phyloP scores from a whole-genome alignment of 306 rosid species.

The Acacia acuminata region DNA sequence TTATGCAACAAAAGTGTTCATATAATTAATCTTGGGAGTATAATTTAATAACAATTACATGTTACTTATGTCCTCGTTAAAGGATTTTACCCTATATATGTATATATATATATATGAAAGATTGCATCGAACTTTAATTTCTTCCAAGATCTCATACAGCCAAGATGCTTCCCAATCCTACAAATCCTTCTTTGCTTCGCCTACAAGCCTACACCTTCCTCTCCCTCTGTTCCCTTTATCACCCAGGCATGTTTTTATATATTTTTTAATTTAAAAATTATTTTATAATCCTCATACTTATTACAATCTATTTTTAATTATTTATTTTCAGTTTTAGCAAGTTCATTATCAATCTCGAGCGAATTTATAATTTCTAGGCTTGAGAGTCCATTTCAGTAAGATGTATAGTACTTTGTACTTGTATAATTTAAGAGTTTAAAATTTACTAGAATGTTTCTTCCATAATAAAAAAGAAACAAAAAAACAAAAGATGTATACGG shows the following conservation, averaged over 20 bases:
- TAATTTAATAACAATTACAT: not conserved
- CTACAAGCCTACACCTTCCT: slow-evolving; percentile 42
- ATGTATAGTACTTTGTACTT: not conserved
- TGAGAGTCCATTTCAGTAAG: not conserved
- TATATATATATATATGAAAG: not conserved
- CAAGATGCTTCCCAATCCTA: not conserved
- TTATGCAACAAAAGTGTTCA: no score
- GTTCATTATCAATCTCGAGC: not conserved
- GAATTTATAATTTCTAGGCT: not conserved
- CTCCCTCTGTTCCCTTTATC: not conserved
- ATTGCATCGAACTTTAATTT: no score
- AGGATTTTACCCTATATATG: not conserved
- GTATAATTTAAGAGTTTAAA: not conserved
- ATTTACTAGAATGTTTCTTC: not conserved
- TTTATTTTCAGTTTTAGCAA: not conserved
- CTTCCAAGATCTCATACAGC: not conserved
- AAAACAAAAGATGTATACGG: not conserved
- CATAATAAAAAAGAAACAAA: not conserved
- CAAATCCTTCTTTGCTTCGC: slow-evolving; percentile 46
- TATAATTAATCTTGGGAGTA: no score
- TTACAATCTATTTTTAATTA: no score
- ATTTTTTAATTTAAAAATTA: not conserved
- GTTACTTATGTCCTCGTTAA: not conserved
- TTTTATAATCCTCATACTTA: not conserved
- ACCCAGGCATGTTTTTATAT: not conserved